Percentiles rank a stretch among this genome's conserved stretches.
Evolutionary conservation across 495 filamentous ascomycete species (phyloP).

Genomic region (Neurospora sp.): DNA sequence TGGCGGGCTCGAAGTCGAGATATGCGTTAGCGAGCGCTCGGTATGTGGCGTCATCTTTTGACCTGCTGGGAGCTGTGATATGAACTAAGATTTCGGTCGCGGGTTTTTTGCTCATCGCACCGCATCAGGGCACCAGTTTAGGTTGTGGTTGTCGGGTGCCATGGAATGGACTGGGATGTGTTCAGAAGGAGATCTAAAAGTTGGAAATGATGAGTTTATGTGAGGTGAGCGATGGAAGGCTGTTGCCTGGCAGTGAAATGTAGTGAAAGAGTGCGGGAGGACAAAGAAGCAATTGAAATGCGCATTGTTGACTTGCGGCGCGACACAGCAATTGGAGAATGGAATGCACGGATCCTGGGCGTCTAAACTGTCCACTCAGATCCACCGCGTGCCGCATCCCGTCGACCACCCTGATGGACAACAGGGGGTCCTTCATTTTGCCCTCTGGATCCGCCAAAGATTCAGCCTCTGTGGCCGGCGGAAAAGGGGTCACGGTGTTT

Average conservation of each 20-base stretch:
- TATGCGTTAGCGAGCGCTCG: conserved; percentile 51
- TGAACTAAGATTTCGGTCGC: conserved; percentile 59
- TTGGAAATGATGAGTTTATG: background rate
- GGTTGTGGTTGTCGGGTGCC: background rate
- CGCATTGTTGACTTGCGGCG: background rate
- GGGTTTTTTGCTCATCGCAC: conserved; percentile 8
- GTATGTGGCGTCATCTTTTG: conserved; percentile 52
- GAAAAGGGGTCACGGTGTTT: background rate
- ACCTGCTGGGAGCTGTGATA: conserved; percentile 51
- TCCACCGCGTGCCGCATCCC: background rate
- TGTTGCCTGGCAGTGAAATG: background rate
- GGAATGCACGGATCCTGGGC: background rate
- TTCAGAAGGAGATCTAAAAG: background rate
- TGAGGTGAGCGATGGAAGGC: background rate
- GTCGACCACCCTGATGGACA: background rate
- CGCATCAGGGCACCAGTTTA: background rate
- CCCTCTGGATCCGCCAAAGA: background rate
- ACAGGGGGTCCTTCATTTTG: background rate
- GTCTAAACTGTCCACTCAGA: background rate
- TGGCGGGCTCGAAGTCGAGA: conserved; percentile 41
- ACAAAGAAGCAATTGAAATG: background rate
- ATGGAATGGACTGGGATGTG: background rate
- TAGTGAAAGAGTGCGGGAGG: background rate
- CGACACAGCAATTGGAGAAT: background rate
- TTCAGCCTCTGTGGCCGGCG: background rate